A percentile compares a stretch with the other conserved stretches of the same genome.
phyloP scores from a whole-genome alignment of 768 basidiomycete species.

The Phylloporus sp. region DNA sequence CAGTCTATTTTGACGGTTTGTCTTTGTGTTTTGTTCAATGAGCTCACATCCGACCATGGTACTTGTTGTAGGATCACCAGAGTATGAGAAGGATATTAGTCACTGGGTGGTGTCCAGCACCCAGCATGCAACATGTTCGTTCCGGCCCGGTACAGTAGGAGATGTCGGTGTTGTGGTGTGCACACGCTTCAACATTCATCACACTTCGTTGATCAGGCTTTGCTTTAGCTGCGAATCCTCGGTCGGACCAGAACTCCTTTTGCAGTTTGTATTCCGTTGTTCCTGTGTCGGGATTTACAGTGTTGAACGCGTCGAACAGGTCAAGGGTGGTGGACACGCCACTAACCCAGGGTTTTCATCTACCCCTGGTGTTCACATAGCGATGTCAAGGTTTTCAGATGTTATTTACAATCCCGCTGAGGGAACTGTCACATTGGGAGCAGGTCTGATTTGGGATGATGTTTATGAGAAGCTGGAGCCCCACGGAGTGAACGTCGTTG shows the following conservation, averaged over 20 bases:
- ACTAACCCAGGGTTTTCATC: constrained; percentile 54
- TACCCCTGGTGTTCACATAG: constrained; percentile 50
- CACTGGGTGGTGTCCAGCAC: constrained; percentile 51
- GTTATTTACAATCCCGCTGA: constrained; percentile 37
- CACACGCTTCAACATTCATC: neutral
- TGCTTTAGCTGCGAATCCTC: constrained; percentile 13
- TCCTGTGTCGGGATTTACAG: neutral
- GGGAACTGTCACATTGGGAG: constrained; percentile 37
- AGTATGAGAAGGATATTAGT: constrained; percentile 40
- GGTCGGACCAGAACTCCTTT: constrained; percentile 41
- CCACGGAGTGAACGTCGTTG: constrained; percentile 48
- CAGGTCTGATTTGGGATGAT: constrained; percentile 56
- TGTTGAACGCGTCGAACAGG: constrained; percentile 27
- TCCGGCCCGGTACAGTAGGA: constrained; percentile 49
- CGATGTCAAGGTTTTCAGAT: constrained; percentile 45
- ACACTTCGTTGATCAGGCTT: neutral
- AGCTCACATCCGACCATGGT: neutral
- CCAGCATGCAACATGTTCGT: constrained; percentile 45
- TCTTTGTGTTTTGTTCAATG: neutral
- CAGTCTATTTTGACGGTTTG: constrained; percentile 42
- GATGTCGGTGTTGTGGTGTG: constrained; percentile 48
- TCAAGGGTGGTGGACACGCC: constrained; percentile 59
- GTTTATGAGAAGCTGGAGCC: constrained; percentile 49
- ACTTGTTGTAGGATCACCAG: neutral
- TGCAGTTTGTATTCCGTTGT: constrained; percentile 1